Evolutionary conservation across 352 stramenopile genomes (phyloP).

Genomic region (Globisporangium emineosum): DNA sequence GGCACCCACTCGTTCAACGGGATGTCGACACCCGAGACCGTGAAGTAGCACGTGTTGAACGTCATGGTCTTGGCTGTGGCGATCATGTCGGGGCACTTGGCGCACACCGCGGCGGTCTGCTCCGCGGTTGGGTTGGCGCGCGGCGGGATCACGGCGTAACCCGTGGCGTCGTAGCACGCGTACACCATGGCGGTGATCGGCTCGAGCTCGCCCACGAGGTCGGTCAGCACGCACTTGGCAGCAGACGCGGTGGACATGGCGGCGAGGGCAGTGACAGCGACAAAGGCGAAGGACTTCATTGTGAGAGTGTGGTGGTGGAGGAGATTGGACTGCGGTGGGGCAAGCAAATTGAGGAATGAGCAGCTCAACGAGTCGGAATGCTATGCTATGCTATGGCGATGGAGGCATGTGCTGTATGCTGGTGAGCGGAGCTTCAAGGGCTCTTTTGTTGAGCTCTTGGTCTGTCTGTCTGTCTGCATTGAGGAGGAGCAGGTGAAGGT

Average conservation of each 20-base stretch:
- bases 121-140: constrained; percentile 11
- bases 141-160: constrained; percentile 12
- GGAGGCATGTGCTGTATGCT: neutral
- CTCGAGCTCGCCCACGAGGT: constrained; percentile 1
- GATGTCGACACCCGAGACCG: constrained; percentile 12
- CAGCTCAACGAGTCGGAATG: neutral
- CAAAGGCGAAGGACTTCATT: constrained; percentile 14
- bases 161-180: constrained; percentile 9
- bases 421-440: neutral
- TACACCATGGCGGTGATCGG: constrained; percentile 6
- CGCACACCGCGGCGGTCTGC: constrained; percentile 5
- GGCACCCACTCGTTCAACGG: constrained; percentile 10
- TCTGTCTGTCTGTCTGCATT: neutral
- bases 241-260: constrained; percentile 1
- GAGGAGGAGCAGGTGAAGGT: neutral
- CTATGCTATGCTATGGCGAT: no score
- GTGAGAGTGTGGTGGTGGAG: neutral
- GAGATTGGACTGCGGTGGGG: neutral
- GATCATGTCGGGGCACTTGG: constrained; percentile 14
- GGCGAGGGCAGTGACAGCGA: neutral
- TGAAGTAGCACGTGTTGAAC: constrained; percentile 14
- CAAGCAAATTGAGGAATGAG: constrained; percentile 11
- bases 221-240: neutral
- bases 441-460: constrained; percentile 5
- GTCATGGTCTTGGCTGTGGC: constrained; percentile 11